Conservation (phyloP, 129 eudicot genomes). For the Flaveria robusta region DNA sequence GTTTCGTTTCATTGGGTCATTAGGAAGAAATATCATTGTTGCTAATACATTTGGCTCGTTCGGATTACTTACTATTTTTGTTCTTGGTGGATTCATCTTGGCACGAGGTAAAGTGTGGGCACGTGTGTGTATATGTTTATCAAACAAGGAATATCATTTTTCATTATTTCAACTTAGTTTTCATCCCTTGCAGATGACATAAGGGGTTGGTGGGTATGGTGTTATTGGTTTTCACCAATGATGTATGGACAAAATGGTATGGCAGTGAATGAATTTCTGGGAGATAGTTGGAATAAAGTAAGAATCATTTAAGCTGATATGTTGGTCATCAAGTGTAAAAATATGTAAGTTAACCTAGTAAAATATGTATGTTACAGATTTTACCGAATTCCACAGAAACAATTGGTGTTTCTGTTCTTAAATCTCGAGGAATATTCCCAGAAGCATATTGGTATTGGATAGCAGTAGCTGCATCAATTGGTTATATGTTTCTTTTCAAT, state of each 20-base stretch:
- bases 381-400: slow-evolving; percentile 51
- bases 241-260: slow-evolving; percentile 91
- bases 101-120: slow-evolving; percentile 58
- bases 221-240: slow-evolving; percentile 92
- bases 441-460: slow-evolving; percentile 88
- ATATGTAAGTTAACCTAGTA: slow-evolving; percentile 19
- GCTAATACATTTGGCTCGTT: slow-evolving; percentile 89
- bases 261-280: slow-evolving; percentile 84
- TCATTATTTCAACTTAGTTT: slow-evolving; percentile 1
- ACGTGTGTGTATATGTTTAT: not conserved
- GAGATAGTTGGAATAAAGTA: slow-evolving; percentile 88
- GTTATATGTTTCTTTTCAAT: slow-evolving; percentile 71
- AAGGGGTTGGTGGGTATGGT: slow-evolving; percentile 87
- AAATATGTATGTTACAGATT: slow-evolving; percentile 42
- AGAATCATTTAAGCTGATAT: slow-evolving; percentile 22
- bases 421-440: slow-evolving; percentile 71
- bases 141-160: not conserved
- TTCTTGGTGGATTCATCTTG: slow-evolving; percentile 87
- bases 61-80: slow-evolving; percentile 68
- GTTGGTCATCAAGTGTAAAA: not conserved
- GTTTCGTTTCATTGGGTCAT: slow-evolving; percentile 73
- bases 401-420: slow-evolving; percentile 60
- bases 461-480: slow-evolving; percentile 64
- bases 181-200: slow-evolving; percentile 53
- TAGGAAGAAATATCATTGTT: slow-evolving; percentile 80